These are phyloP conservation scores for Lactarius hatsudake DNA, from an alignment of 768 basidiomycete genomes.

Conservation along the genomic window DNA sequence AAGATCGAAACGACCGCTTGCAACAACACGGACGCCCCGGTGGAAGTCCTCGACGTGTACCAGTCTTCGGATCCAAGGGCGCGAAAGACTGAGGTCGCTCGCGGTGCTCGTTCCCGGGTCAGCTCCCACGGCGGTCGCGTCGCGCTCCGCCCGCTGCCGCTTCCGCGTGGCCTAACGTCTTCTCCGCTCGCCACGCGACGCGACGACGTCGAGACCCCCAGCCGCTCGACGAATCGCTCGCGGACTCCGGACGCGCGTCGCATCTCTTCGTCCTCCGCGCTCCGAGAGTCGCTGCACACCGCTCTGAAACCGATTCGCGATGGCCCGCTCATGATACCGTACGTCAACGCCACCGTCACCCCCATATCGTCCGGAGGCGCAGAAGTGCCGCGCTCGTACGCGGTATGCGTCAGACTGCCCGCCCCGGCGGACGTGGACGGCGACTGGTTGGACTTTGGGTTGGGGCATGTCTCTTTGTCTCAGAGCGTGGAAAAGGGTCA, in stretches of 20 bases:
- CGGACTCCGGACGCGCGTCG: slow-evolving; percentile 30
- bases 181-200: slow-evolving; percentile 22
- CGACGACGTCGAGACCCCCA: slow-evolving; percentile 24
- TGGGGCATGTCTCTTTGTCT: slow-evolving; percentile 44
- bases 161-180: slow-evolving; percentile 29
- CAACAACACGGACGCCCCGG: slow-evolving; percentile 48
- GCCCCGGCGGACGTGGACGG: slow-evolving; percentile 56
- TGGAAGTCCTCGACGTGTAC: slow-evolving; percentile 57
- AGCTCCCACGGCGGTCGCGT: slow-evolving; percentile 61
- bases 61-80: slow-evolving; percentile 59
- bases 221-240: slow-evolving; percentile 29
- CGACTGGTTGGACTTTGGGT: slow-evolving; percentile 77
- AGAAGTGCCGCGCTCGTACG: slow-evolving; percentile 48
- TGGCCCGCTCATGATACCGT: slow-evolving; percentile 61
- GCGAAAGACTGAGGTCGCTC: slow-evolving; percentile 61
- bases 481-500: slow-evolving; percentile 28
- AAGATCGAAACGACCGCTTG: slow-evolving; percentile 54
- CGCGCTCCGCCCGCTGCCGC: slow-evolving; percentile 44
- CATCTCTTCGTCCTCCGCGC: slow-evolving; percentile 27
- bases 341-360: slow-evolving; percentile 52
- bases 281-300: slow-evolving; percentile 32
- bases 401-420: slow-evolving; percentile 54
- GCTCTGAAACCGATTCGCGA: slow-evolving; percentile 44
- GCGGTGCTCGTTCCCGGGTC: slow-evolving; percentile 56
- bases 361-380: slow-evolving; percentile 38